Conservation (phyloP, 129 eudicot genomes). For the Smallanthus sonchifolius region DNA sequence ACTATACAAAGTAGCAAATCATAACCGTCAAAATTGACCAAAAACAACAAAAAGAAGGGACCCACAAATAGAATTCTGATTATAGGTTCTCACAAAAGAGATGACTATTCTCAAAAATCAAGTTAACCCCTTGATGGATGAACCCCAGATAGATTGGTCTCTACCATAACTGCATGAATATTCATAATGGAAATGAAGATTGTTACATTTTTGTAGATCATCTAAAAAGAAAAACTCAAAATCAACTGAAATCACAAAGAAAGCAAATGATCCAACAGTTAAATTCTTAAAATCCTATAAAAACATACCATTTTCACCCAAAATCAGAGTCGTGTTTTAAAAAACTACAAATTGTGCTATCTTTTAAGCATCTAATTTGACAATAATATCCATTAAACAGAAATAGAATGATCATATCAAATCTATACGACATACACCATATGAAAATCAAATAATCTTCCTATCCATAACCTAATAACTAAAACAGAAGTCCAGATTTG, state of each 20-base stretch:
- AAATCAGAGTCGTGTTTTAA: background rate
- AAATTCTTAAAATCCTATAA: background rate
- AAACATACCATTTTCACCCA: background rate
- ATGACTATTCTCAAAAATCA: constrained; percentile 42
- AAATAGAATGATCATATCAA: background rate
- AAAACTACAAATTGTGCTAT: background rate
- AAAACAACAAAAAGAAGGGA: constrained; percentile 6
- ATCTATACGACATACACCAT: background rate
- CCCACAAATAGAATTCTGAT: constrained; percentile 14
- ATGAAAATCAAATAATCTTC: too few species aligned
- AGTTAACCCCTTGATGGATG: constrained; percentile 69
- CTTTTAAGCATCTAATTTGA: background rate
- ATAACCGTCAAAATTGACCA: constrained; percentile 16
- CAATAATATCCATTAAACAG: background rate
- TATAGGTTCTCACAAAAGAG: background rate
- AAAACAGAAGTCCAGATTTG: background rate
- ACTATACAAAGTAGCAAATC: constrained; percentile 10
- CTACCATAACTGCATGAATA: constrained; percentile 54
- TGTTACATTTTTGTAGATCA: background rate
- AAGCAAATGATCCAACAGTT: background rate
- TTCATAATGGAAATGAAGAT: background rate
- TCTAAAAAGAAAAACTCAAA: background rate
- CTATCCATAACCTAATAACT: background rate
- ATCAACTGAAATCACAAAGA: background rate
- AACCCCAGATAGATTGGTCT: constrained; percentile 44